Conservation (phyloP, 257 asterid genomes). For the Knoxia roxburghii region DNA sequence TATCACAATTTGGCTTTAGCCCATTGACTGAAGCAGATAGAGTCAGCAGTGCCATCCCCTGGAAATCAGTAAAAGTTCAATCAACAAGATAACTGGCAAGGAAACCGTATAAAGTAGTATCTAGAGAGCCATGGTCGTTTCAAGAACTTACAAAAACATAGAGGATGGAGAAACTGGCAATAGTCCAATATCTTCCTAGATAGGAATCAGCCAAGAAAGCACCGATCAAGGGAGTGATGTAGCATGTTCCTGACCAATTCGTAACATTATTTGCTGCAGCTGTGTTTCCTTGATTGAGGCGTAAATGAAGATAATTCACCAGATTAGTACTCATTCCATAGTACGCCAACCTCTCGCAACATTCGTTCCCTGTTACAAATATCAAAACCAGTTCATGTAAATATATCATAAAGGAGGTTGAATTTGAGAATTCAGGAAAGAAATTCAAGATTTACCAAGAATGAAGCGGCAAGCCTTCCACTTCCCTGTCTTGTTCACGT, state of each 20-base stretch:
- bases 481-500: conserved; percentile 50
- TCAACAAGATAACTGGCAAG: no score
- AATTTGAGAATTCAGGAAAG: background rate
- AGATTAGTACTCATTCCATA: conserved; percentile 86
- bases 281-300: conserved; percentile 37
- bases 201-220: conserved; percentile 78
- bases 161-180: conserved; percentile 51
- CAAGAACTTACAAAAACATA: conserved; percentile 48
- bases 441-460: conserved; percentile 38
- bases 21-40: conserved; percentile 57
- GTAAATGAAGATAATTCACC: conserved; percentile 54
- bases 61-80: background rate
- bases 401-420: background rate
- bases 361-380: conserved; percentile 52
- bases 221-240: conserved; percentile 66
- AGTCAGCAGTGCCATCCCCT: conserved; percentile 88
- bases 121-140: background rate
- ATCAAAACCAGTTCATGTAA: background rate
- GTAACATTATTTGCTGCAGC: conserved; percentile 58
- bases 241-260: conserved; percentile 80
- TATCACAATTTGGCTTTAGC: conserved; percentile 48
- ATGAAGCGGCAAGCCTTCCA: conserved; percentile 81
- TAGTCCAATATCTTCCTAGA: conserved; percentile 68
- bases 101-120: no score
- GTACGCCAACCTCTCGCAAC: conserved; percentile 80